These are phyloP conservation scores for Cordia subcordata DNA, from an alignment of 257 asterid genomes.

Conservation along the genomic window DNA sequence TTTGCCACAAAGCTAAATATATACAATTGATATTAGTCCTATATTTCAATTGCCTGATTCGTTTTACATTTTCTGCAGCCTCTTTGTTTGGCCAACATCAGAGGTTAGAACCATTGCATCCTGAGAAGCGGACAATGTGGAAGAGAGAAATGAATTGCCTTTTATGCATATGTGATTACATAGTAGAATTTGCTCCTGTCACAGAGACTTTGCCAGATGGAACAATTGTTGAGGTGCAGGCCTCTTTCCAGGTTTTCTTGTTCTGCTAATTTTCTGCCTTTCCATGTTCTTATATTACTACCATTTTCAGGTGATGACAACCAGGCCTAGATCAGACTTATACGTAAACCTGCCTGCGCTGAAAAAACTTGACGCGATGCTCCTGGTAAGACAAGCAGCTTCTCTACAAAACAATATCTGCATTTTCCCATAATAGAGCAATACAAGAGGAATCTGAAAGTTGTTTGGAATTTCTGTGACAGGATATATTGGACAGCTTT, in stretches of 20 bases:
- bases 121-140: slow-evolving; percentile 74
- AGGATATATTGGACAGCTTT: slow-evolving; percentile 79
- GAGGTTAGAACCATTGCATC: slow-evolving; percentile 65
- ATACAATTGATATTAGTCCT: not conserved
- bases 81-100: slow-evolving; percentile 78
- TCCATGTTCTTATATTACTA: not conserved
- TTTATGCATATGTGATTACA: slow-evolving; percentile 69
- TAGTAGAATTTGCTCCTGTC: slow-evolving; percentile 57
- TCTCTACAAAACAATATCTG: not conserved
- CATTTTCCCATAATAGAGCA: not conserved
- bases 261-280: not conserved
- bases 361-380: slow-evolving; percentile 71
- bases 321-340: slow-evolving; percentile 80
- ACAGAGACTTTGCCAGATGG: slow-evolving; percentile 57
- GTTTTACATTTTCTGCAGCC: slow-evolving; percentile 35
- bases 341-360: slow-evolving; percentile 75
- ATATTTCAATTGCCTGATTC: not conserved
- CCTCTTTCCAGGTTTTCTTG: not conserved
- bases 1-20: not conserved
- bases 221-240: slow-evolving; percentile 57
- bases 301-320: slow-evolving; percentile 59
- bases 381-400: slow-evolving; percentile 47
- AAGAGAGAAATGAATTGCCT: slow-evolving; percentile 84
- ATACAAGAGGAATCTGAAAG: not conserved
- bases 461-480: slow-evolving; percentile 12